A percentile compares a stretch with the other conserved stretches of the same genome.
Evolutionary conservation across 805 yeast genomes (phyloP).

Genomic region (Candida maesae): DNA sequence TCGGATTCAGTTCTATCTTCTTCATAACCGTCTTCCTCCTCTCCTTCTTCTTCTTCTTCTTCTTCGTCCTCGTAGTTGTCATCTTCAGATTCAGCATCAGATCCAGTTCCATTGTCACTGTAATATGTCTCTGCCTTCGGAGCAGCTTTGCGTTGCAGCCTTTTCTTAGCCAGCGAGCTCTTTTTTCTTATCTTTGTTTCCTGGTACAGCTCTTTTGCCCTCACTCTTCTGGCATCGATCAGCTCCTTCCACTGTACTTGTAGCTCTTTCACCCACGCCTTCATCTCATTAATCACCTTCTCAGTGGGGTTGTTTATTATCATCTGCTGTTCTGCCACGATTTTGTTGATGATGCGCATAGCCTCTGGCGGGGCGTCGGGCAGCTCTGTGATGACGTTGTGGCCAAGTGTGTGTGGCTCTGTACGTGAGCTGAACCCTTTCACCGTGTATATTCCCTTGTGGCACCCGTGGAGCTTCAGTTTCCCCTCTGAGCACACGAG

Average conservation of each 20-base stretch:
- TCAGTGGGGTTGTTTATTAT: slow-evolving; percentile 1
- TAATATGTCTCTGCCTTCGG: no score
- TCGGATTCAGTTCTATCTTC: no score
- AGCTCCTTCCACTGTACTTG: background rate
- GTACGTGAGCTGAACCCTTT: slow-evolving; percentile 3
- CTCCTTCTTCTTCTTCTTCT: no score
- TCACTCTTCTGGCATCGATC: slow-evolving; percentile 4
- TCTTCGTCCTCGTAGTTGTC: no score
- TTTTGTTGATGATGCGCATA: background rate
- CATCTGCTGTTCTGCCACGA: slow-evolving; percentile 2
- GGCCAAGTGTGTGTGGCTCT: slow-evolving; percentile 1
- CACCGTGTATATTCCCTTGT: background rate
- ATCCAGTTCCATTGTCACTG: no score
- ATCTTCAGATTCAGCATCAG: background rate
- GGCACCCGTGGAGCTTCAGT: slow-evolving; percentile 4
- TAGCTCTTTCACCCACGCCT: slow-evolving; percentile 1
- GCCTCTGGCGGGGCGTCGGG: background rate
- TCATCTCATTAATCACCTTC: background rate
- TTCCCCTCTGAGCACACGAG: slow-evolving; percentile 5
- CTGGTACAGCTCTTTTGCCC: slow-evolving; percentile 3
- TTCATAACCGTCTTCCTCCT: no score
- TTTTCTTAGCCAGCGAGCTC: background rate
- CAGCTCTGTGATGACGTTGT: slow-evolving; percentile 2
- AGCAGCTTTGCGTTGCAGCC: no score
- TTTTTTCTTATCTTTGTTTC: background rate